Evolutionary conservation across 345 rosid species (phyloP), one percentile per base, ranked within the genome.

Genomic region (Euphorbia peplus): DNA sequence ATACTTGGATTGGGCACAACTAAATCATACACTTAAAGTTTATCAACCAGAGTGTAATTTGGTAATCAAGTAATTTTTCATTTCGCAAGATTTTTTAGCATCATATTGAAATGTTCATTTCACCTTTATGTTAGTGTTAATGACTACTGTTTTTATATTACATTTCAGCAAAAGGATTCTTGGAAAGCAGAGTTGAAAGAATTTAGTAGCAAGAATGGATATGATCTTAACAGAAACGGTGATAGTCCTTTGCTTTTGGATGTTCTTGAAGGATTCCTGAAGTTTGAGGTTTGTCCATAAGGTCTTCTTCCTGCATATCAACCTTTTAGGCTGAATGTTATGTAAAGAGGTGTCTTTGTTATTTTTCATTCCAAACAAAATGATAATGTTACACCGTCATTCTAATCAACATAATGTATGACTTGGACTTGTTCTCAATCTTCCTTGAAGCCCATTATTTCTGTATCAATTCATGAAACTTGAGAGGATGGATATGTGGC

Each of bases 1-100:
- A 77, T 95, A 95, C 80, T 86, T 95, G 66, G 97, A 95, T 78
- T 91, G 97, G 97, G 99, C 97, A 0, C 90, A 95, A 47, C 93
- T 95, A 13, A 91, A 90, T 63, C 96, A 91, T 75, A 78, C 96
- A 0, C 84, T 86, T 66, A 91, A 90, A 83, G 96, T 95, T 35
- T 95, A 87, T 87, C 88, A 73, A 70, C 98, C 98, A 3, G 98
- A 95, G 74, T 88, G 96, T 78, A 95, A 95, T 87, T 82, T 91
- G 99, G 99, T 95, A 95, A 86, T 88, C 75, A 68, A 66, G 80
- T 80, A 80, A 73, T 66, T 74, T 51, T 72, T 66, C 72, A 73
- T 50, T 51, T 63, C 39, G 59, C 30, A 7, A 69, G 15, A 48
- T 24, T 59, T 46, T 42, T 53, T 29, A 18, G 53, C 25, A 60